Conservation (phyloP, 371 early-diverging fungal species). For the Aphelidium insulamus region DNA sequence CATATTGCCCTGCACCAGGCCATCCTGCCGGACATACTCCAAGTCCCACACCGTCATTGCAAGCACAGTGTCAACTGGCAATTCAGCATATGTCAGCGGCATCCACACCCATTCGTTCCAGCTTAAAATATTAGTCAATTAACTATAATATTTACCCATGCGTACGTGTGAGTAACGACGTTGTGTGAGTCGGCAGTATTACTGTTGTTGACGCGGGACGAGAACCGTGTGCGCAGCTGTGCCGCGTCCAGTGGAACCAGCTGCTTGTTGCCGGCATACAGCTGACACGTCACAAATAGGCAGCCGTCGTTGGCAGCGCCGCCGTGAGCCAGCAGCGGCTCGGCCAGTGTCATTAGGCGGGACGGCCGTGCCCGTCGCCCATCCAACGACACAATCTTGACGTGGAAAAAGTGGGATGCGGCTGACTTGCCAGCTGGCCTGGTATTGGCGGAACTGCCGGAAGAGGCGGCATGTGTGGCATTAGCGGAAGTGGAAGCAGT, state of each 20-base stretch:
- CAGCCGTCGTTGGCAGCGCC: conserved; percentile 1
- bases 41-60: conserved; percentile 61
- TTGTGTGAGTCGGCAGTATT: conserved; percentile 27
- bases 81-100: conserved; percentile 60
- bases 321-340: conserved; percentile 3
- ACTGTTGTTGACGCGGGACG: conserved; percentile 35
- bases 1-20: conserved; percentile 50
- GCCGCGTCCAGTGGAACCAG: too few species aligned
- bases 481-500: background rate
- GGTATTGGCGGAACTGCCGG: too few species aligned
- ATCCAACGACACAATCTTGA: too few species aligned
- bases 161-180: conserved; percentile 16
- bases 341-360: conserved; percentile 19
- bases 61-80: conserved; percentile 47
- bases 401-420: too few species aligned
- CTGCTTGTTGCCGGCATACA: conserved; percentile 53
- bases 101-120: conserved; percentile 84
- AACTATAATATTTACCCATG: background rate
- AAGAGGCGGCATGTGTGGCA: conserved; percentile 2
- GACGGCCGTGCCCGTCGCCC: conserved; percentile 7
- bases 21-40: too few species aligned
- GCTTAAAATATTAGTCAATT: conserved; percentile 7
- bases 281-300: conserved; percentile 42
- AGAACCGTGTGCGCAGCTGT: too few species aligned
- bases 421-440: too few species aligned